Percentiles rank a stretch among this genome's conserved stretches.
phyloP scores from a whole-genome alignment of 352 stramenopile genomes.

The Thalassiosira mediterranea region DNA sequence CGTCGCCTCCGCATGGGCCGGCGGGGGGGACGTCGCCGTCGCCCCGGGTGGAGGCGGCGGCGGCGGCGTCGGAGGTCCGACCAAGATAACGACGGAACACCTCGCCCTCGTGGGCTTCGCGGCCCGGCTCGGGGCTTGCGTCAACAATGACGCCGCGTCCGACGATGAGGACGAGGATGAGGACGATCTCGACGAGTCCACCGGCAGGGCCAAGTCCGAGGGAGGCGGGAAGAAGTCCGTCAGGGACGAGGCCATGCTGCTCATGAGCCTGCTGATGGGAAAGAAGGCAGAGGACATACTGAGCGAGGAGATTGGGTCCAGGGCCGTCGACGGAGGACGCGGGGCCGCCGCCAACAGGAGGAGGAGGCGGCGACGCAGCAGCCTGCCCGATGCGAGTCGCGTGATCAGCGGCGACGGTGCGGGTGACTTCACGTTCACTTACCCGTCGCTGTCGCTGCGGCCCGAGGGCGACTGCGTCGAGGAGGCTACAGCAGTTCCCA shows the following conservation, averaged over 20 bases:
- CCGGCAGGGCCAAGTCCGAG: background rate
- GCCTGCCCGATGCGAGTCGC: conserved; percentile 14
- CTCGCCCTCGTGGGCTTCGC: conserved; percentile 64
- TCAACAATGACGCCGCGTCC: conserved; percentile 57
- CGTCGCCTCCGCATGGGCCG: too few relatives aligned
- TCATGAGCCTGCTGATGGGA: conserved; percentile 74
- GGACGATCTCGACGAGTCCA: too few relatives aligned
- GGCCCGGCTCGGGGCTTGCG: conserved; percentile 43
- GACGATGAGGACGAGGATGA: conserved; percentile 46
- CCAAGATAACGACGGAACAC: conserved; percentile 59
- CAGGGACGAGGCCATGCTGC: conserved; percentile 69
- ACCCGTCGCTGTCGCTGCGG: conserved; percentile 71
- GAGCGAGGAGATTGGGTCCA: conserved; percentile 37
- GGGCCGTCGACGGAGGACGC: too few relatives aligned
- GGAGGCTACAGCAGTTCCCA: background rate
- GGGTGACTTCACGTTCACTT: conserved; percentile 71
- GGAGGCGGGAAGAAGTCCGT: too few relatives aligned
- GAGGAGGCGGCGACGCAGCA: conserved; percentile 4
- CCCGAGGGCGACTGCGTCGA: background rate
- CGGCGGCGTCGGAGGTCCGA: too few relatives aligned
- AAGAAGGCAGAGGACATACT: conserved; percentile 51
- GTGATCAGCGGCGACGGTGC: too few relatives aligned
- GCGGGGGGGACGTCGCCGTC: too few relatives aligned
- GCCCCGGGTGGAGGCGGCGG: too few relatives aligned
- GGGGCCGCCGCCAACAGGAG: conserved; percentile 8